phyloP scores from a whole-genome alignment of 441 rosid species.

The Pelargonium australe region DNA sequence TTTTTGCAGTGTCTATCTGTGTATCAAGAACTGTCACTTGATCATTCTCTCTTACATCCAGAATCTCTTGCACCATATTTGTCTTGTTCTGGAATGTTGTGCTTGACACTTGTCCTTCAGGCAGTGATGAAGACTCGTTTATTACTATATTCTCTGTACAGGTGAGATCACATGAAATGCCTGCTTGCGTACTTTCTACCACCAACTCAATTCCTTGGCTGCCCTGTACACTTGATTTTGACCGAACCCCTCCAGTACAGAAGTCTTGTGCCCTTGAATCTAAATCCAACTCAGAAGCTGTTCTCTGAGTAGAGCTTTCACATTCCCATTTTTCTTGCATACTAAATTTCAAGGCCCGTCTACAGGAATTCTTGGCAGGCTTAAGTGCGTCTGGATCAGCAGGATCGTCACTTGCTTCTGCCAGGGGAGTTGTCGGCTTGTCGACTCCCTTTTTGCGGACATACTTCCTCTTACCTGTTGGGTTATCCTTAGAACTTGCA shows the following conservation, averaged over 20 bases:
- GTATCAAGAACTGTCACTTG: slow-evolving; percentile 16
- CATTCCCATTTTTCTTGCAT: slow-evolving; percentile 18
- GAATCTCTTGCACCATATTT: too few relatives aligned
- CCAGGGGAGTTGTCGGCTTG: slow-evolving; percentile 23
- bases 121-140: too few relatives aligned
- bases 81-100: too few relatives aligned
- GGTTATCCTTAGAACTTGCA: slow-evolving; percentile 24
- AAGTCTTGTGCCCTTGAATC: slow-evolving; percentile 24
- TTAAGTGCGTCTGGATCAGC: slow-evolving; percentile 24
- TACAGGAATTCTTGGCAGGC: slow-evolving; percentile 37
- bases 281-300: slow-evolving; percentile 17
- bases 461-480: slow-evolving; percentile 42
- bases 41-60: slow-evolving; percentile 9
- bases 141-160: slow-evolving; percentile 3
- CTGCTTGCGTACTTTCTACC: slow-evolving; percentile 24
- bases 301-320: slow-evolving; percentile 20
- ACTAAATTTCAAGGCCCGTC: slow-evolving; percentile 45
- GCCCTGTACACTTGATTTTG: slow-evolving; percentile 24
- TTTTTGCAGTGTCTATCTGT: slow-evolving; percentile 18
- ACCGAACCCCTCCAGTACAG: slow-evolving; percentile 17
- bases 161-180: slow-evolving; percentile 24
- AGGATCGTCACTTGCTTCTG: slow-evolving; percentile 26
- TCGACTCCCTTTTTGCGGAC: slow-evolving; percentile 31
- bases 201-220: slow-evolving; percentile 33
- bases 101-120: too few relatives aligned